These are phyloP conservation scores for Sporothrix dimorphospora DNA, from an alignment of 2,329 filamentous ascomycete species.

Conservation along the genomic window DNA sequence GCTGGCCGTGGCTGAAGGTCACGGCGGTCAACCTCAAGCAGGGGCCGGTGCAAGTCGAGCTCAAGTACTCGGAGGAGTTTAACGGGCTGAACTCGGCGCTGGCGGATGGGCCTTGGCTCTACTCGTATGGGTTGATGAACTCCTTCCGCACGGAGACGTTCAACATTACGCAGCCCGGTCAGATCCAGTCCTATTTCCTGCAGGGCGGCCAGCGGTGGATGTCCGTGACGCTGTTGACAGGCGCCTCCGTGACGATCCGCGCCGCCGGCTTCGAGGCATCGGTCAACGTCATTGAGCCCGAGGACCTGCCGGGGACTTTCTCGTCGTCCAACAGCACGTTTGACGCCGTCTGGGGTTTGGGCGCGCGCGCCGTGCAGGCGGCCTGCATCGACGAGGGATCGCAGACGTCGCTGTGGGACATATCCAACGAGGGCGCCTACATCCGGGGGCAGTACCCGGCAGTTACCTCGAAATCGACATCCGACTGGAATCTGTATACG, in stretches of 20 bases:
- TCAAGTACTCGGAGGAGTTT: slow-evolving; percentile 1
- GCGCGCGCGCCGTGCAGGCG: background rate
- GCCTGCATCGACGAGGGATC: background rate
- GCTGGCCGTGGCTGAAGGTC: background rate
- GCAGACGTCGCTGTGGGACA: background rate
- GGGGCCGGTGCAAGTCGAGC: background rate
- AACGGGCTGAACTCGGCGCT: background rate
- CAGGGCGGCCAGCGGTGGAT: background rate
- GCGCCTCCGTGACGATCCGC: background rate
- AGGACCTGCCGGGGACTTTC: background rate
- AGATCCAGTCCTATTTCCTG: background rate
- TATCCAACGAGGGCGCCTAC: background rate
- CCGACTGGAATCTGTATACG: background rate
- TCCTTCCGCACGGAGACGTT: slow-evolving; percentile 3
- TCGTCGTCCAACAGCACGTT: background rate
- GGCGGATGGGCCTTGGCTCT: background rate
- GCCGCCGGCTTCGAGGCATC: background rate
- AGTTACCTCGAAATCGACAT: background rate
- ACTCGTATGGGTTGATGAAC: background rate
- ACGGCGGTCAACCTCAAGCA: background rate
- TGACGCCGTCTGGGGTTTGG: background rate
- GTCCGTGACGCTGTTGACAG: background rate
- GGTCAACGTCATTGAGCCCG: background rate
- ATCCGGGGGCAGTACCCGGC: background rate
- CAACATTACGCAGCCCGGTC: background rate